A percentile compares a stretch with the other conserved stretches of the same genome.
phyloP scores from a whole-genome alignment of 2,329 filamentous ascomycete species.

The Pseudogymnoascus sp. region DNA sequence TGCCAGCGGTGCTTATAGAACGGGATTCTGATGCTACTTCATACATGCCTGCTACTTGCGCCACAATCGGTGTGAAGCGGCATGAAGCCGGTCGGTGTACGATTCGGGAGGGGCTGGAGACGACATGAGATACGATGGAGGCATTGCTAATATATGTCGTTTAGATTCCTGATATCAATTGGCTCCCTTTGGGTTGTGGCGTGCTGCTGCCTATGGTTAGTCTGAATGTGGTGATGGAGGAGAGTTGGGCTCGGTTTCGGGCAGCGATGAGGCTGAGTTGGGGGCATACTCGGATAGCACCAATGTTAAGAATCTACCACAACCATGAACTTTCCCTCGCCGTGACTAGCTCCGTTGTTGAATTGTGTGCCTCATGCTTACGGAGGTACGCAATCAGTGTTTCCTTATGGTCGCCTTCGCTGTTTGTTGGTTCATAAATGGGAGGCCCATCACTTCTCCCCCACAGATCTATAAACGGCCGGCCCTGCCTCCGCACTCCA shows the following conservation, averaged over 20 bases:
- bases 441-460: background rate
- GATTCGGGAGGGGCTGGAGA: background rate
- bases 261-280: background rate
- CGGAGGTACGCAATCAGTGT: background rate
- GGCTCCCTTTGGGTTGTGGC: background rate
- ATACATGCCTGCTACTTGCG: background rate
- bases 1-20: constrained; percentile 5
- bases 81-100: background rate
- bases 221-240: background rate
- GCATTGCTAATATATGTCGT: background rate
- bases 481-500: background rate
- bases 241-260: background rate
- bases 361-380: background rate
- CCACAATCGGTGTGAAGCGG: background rate
- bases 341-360: background rate
- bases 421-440: background rate
- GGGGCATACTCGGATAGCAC: too few species aligned
- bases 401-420: background rate
- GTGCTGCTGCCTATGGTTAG: background rate
- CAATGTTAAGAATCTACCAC: background rate
- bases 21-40: constrained; percentile 8
- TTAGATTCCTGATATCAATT: background rate
- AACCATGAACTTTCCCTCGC: background rate
- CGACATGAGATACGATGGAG: background rate
- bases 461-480: background rate